Conservation (phyloP, 495 filamentous ascomycete genomes). For the Articulospora tetracladia region DNA sequence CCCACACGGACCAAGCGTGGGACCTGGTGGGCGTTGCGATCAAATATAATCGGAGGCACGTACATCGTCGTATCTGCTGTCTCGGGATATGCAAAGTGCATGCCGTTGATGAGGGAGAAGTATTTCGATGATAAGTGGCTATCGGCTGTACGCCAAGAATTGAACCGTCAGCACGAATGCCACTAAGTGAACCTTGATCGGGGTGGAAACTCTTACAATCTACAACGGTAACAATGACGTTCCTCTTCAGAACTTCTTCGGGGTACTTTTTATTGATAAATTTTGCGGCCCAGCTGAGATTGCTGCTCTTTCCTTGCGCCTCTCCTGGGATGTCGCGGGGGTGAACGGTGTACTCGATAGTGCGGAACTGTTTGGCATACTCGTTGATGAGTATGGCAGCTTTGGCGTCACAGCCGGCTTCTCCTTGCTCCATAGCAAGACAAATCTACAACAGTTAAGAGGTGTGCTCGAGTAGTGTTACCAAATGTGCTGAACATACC, state of each 20-base stretch:
- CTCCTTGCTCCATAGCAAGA: constrained; percentile 67
- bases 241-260: constrained; percentile 30
- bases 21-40: constrained; percentile 63
- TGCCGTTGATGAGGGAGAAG: constrained; percentile 55
- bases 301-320: constrained; percentile 65
- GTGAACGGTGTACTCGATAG: constrained; percentile 58
- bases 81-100: constrained; percentile 50
- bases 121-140: constrained; percentile 64
- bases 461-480: neutral
- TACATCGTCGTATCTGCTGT: constrained; percentile 58
- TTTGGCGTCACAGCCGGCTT: constrained; percentile 48
- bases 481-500: constrained; percentile 39
- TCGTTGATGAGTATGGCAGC: constrained; percentile 48
- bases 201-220: constrained; percentile 47
- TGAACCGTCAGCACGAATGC: no score
- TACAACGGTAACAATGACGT: constrained; percentile 65
- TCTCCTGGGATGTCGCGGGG: constrained; percentile 57
- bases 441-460: constrained; percentile 43
- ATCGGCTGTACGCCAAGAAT: no score
- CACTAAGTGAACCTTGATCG: no score
- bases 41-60: constrained; percentile 64
- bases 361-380: constrained; percentile 55
- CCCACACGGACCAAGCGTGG: constrained; percentile 47
- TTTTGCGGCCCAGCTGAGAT: constrained; percentile 57
- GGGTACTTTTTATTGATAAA: constrained; percentile 61